Evolutionary conservation across 2,329 filamentous ascomycete genomes (phyloP), one percentile per base, ranked within the genome.

Genomic region (Elsinoe perseae): DNA sequence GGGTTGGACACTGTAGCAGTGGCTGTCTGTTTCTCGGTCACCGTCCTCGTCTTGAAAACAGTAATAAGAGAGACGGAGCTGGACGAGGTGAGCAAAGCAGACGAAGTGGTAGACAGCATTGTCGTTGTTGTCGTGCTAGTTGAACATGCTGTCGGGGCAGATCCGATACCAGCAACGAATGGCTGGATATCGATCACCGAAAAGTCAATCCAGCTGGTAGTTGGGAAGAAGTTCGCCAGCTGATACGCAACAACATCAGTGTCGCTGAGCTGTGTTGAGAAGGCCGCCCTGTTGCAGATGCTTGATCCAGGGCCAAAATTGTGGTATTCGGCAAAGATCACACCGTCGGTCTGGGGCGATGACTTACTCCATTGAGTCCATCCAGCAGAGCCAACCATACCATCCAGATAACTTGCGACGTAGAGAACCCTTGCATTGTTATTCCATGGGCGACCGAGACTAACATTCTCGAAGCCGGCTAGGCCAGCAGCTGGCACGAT

Each of bases 201-300:
- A 56, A 73, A 71, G 57, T 75, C 69, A 60, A 75, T 74, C 69
- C 72, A 75, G 5, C 67, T 65, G 1, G 68, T 73, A 1, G 64
- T 64, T 1, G 66, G 59, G 57, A 75, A 75, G 62, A 75, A 74
- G 57, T 64, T 70, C 5, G 65, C 62, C 30, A 75, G 61, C 62
- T 74, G 65, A 54, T 72, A 75, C 54, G 72, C 66, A 23, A 65
- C 65, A 16, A 69, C 71, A 36, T 68, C 63, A 8, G 57, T 52
- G 57, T 69, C 68, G 12, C 68, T 65, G 36, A 73, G 64, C 60
- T 73, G 67, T 20, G 68, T 63, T 1, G 70, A 70, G 53, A 74
- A 74, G 10, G 61, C 59, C 5, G 67, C 71, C 30, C 70, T 66
- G 3, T 59, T 60, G 57, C 67, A 65, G 18, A 59, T 64, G 40